Evolutionary conservation across 2,329 filamentous ascomycete genomes (phyloP).

Genomic region (Colletotrichum zoysiae): DNA sequence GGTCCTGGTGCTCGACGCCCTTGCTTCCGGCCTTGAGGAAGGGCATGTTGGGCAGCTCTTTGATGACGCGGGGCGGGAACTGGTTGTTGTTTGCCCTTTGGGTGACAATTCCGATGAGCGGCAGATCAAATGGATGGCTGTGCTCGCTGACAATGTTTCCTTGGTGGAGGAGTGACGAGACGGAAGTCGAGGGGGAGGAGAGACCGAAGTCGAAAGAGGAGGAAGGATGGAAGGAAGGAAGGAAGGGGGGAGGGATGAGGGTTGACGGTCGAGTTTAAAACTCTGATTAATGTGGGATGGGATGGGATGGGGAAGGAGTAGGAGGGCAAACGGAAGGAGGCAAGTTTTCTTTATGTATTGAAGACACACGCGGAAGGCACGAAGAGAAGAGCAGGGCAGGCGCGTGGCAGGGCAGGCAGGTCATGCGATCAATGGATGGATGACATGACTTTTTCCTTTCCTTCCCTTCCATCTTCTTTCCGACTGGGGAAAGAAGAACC

Average conservation of each 20-base stretch:
- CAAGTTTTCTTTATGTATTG: constrained; percentile 15
- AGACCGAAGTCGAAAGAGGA: no score
- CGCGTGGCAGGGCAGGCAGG: background rate
- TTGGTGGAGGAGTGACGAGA: background rate
- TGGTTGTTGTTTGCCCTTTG: background rate
- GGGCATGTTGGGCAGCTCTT: constrained; percentile 31
- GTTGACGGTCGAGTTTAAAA: constrained; percentile 17
- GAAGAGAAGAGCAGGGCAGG: background rate
- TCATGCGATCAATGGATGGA: background rate
- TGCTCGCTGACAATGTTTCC: background rate
- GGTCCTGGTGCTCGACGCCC: constrained; percentile 37
- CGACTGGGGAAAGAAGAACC: background rate
- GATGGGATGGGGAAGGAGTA: constrained; percentile 6
- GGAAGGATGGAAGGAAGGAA: background rate
- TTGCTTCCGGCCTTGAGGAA: constrained; percentile 39
- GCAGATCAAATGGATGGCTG: background rate
- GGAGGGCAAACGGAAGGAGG: constrained; percentile 9
- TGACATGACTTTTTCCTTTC: no score
- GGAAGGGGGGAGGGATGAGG: background rate
- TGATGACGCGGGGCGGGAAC: constrained; percentile 1
- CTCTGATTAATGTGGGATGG: constrained; percentile 29
- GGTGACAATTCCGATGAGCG: constrained; percentile 6
- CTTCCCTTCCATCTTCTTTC: no score
- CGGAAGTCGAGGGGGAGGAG: no score
- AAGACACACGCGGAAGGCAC: background rate